Percentiles rank a stretch among this genome's conserved stretches.
Conservation (phyloP, 257 asterid genomes). For the Mitragyna speciosa region DNA sequence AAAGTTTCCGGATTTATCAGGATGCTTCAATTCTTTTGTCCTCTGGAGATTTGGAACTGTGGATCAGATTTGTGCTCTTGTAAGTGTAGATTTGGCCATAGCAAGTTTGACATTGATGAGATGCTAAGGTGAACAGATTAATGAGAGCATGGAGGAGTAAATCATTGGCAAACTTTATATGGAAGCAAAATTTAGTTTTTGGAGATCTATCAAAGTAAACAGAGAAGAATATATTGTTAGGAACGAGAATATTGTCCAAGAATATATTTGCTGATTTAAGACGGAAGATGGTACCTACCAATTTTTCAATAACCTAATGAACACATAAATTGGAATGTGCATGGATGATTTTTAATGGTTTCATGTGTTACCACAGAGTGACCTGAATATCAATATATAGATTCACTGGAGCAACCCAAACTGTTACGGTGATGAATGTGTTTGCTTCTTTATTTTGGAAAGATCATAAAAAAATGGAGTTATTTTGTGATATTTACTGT, state of each 20-base stretch:
- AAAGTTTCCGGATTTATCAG: slow-evolving; percentile 1
- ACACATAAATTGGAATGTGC: background rate
- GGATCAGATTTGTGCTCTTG: background rate
- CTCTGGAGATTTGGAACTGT: background rate
- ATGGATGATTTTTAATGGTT: background rate
- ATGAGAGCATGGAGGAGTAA: background rate
- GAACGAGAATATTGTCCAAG: background rate
- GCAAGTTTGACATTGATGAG: background rate
- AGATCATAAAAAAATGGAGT: background rate
- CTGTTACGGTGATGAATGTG: background rate
- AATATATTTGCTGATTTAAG: background rate
- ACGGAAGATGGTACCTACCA: background rate
- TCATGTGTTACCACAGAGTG: background rate
- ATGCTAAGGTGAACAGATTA: background rate
- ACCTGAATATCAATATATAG: background rate
- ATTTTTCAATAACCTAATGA: background rate
- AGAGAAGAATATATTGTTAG: background rate
- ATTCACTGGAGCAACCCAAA: background rate
- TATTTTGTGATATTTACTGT: background rate
- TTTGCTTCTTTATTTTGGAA: background rate
- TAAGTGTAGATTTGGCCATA: background rate
- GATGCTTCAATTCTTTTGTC: background rate
- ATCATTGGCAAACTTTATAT: background rate
- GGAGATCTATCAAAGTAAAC: background rate
- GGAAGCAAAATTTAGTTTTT: background rate